Evolutionary conservation across 257 asterid genomes (phyloP).

Genomic region (Nicotiana noctiflora): DNA sequence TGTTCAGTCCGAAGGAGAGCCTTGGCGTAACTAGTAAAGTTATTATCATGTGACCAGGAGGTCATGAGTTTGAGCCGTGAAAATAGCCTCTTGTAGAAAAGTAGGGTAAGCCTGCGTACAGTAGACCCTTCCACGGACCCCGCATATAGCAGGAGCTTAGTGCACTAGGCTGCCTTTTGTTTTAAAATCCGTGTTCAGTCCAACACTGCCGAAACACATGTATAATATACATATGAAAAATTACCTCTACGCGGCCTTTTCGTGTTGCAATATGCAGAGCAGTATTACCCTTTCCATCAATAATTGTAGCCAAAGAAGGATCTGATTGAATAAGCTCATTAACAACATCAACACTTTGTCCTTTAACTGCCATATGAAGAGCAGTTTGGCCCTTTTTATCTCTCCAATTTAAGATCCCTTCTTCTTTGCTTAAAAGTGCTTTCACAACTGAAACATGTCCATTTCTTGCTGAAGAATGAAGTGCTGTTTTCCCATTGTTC

Average conservation of each 20-base stretch:
- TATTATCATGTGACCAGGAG: too few species aligned
- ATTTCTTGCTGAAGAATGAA: slow-evolving; percentile 68
- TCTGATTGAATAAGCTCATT: slow-evolving; percentile 44
- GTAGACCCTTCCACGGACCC: too few species aligned
- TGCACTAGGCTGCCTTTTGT: too few species aligned
- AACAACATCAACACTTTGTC: slow-evolving; percentile 39
- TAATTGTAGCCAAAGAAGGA: slow-evolving; percentile 26
- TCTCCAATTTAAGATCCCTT: slow-evolving; percentile 41
- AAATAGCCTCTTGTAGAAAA: too few species aligned
- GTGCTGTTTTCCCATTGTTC: slow-evolving; percentile 64
- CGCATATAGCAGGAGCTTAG: too few species aligned
- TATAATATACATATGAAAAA: not conserved
- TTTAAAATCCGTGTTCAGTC: not conserved
- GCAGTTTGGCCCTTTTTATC: slow-evolving; percentile 86
- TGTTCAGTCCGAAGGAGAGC: not conserved
- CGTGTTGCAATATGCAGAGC: slow-evolving; percentile 65
- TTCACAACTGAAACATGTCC: slow-evolving; percentile 61
- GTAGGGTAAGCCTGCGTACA: too few species aligned
- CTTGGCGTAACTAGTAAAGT: too few species aligned
- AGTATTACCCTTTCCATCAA: slow-evolving; percentile 63
- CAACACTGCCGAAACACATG: not conserved
- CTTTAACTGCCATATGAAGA: slow-evolving; percentile 83
- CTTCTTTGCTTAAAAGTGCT: slow-evolving; percentile 54
- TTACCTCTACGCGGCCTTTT: slow-evolving; percentile 59
- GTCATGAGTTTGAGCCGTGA: too few species aligned